Percentiles rank a stretch among this genome's conserved stretches.
These are phyloP conservation scores for Kwoniella europaea DNA, from an alignment of 768 basidiomycete species.

Conservation along the genomic window DNA sequence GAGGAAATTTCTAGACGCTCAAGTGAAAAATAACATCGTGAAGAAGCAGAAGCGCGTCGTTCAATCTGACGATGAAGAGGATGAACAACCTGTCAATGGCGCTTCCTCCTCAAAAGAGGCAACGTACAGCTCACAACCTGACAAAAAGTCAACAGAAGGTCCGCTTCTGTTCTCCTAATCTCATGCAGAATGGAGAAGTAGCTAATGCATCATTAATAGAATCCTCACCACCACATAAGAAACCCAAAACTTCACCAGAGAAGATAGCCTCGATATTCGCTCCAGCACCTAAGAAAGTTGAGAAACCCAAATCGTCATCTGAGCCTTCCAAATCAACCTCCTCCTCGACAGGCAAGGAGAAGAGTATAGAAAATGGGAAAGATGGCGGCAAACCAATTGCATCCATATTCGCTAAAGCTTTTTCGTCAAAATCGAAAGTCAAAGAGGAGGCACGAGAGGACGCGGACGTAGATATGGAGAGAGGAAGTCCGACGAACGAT, in stretches of 20 bases:
- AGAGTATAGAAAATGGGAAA: constrained; percentile 27
- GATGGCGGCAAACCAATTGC: constrained; percentile 37
- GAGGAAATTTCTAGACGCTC: constrained; percentile 20
- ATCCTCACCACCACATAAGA: constrained; percentile 43
- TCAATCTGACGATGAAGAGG: constrained; percentile 43
- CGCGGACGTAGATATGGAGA: constrained; percentile 1
- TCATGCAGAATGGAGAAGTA: not conserved
- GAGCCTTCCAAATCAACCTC: constrained; percentile 14
- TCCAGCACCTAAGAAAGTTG: constrained; percentile 27
- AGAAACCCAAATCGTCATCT: constrained; percentile 6
- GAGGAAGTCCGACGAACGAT: constrained; percentile 49
- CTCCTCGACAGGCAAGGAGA: not conserved
- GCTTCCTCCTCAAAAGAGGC: not conserved
- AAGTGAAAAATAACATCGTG: constrained; percentile 19
- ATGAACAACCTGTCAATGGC: constrained; percentile 5
- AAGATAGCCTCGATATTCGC: constrained; percentile 39
- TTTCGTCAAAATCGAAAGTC: constrained; percentile 21
- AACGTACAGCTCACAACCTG: not conserved
- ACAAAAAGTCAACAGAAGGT: constrained; percentile 3
- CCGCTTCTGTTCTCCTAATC: not conserved
- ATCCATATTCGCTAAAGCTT: constrained; percentile 45
- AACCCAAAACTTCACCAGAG: constrained; percentile 31
- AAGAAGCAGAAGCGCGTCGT: constrained; percentile 48
- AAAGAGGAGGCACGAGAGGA: constrained; percentile 14
- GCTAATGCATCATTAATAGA: constrained; percentile 11